Evolutionary conservation across 192 early-diverging fungal genomes (phyloP), one percentile per base, ranked within the genome.

Genomic region (Haplosporangium gracile): DNA sequence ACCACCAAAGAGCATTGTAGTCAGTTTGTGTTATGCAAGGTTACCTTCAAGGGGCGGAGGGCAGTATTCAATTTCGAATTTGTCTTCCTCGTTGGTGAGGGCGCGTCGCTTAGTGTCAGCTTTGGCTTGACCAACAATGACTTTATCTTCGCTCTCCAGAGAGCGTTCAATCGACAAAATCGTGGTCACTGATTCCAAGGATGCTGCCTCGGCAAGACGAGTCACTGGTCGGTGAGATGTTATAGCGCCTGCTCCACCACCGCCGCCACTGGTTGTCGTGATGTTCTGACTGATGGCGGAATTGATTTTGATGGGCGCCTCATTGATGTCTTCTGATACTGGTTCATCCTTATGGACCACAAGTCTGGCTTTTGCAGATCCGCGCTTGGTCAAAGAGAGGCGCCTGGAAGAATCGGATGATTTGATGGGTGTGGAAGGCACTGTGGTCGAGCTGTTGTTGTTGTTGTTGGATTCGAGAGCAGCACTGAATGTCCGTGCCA

Each of bases 351-450:
- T 76, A 39, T 74, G 84, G 18, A 86, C 60, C 5, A 78, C 38
- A n/a, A 86, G 57, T 26, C 84, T 73, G 47, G 75, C n/a, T n/a
- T 86, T 86, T 57, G 84, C 76, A 34, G 84, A 72, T 15, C 84
- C 84, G 22, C 84, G 84, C 32, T 68, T 80, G 32, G 78, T 86
- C 47, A 86, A 29, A 38, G 84, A 86, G 40, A 49, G 75, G 7
- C 84, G 70, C 60, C 84, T 43, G 29, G 40, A 65, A 15, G 40
- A 65, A 15, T 65, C 60, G 8, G 80, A 75, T 6, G 72, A 24
- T 18, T 49, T 11, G 9, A 45, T 5, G 26, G 76, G 72, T 1
- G 63, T 55, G n/a, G 22, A 77, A 15, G 32, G 36, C n/a, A 5
- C 38, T 7, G 42, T 38, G 24, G n/a, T 51, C 47, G 53, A 42